Percentiles rank a stretch among this genome's conserved stretches.
Evolutionary conservation across 1,284 basidiomycete species (phyloP).

Genomic region (Marasmius fiardii): DNA sequence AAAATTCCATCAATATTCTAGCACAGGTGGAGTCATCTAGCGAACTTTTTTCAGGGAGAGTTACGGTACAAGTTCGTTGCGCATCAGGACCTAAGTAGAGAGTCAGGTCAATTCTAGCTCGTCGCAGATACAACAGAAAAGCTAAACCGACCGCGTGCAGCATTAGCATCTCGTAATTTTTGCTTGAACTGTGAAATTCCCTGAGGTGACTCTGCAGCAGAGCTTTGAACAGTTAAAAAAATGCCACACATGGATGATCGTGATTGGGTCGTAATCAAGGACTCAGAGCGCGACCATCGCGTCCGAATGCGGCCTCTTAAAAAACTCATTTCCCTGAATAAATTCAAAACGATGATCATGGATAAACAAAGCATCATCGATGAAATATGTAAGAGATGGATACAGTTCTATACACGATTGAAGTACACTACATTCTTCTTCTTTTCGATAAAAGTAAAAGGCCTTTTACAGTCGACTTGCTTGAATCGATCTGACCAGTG

Average conservation of each 20-base stretch:
- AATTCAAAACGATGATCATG: too few species aligned
- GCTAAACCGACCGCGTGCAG: conserved; percentile 42
- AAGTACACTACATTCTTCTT: conserved; percentile 5
- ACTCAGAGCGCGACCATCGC: too few species aligned
- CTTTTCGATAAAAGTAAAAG: background rate
- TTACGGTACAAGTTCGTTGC: conserved; percentile 30
- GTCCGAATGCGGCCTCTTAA: too few species aligned
- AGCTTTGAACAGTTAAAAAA: conserved; percentile 29
- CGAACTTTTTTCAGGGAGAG: conserved; percentile 2
- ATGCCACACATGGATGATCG: conserved; percentile 57
- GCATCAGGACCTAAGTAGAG: conserved; percentile 56
- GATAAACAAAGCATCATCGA: background rate
- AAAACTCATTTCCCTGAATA: too few species aligned
- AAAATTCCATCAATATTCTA: conserved; percentile 46
- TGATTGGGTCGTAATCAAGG: too few species aligned
- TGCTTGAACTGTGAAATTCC: conserved; percentile 9
- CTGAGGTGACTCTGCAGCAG: background rate
- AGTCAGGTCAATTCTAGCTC: conserved; percentile 2
- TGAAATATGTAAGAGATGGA: background rate
- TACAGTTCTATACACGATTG: conserved; percentile 5
- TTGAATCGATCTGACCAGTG: background rate
- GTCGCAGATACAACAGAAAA: conserved; percentile 1
- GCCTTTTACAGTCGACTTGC: background rate
- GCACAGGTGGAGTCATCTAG: background rate
- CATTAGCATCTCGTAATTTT: conserved; percentile 33